Evolutionary conservation across 495 filamentous ascomycete species (phyloP).

Genomic region (Choiromyces venosus): DNA sequence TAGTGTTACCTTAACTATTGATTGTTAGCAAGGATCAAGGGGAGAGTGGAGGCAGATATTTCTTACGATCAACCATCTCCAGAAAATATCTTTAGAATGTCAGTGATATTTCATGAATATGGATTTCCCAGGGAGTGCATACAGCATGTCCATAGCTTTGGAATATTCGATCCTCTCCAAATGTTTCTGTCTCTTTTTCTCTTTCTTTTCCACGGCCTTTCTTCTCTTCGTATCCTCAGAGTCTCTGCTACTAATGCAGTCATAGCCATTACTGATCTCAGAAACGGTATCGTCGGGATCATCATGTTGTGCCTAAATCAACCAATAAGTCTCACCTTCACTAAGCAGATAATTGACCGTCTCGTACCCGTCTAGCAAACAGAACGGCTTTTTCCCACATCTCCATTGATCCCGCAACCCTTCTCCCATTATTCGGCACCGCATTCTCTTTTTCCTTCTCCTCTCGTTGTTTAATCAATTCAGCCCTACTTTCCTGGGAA

Average conservation of each 20-base stretch:
- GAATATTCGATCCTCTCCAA: constrained; percentile 53
- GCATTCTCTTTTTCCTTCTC: background rate
- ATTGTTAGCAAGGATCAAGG: constrained; percentile 12
- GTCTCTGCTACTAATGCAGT: constrained; percentile 41
- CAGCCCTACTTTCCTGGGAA: constrained; percentile 32
- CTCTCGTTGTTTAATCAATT: constrained; percentile 1
- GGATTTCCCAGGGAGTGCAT: background rate
- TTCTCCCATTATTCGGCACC: constrained; percentile 8
- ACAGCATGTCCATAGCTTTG: constrained; percentile 73
- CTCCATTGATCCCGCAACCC: constrained; percentile 50
- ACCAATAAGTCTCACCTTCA: constrained; percentile 17
- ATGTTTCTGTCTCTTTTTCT: constrained; percentile 46
- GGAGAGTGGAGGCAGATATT: background rate
- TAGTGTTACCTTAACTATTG: constrained; percentile 33
- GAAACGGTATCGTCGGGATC: constrained; percentile 27
- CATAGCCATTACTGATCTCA: constrained; percentile 39
- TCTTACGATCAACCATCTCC: constrained; percentile 74
- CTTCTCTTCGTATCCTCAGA: constrained; percentile 34
- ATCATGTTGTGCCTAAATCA: constrained; percentile 41
- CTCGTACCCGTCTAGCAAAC: constrained; percentile 64
- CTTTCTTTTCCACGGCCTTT: constrained; percentile 43
- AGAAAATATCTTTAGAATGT: constrained; percentile 61
- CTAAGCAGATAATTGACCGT: constrained; percentile 51
- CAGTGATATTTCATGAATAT: constrained; percentile 6
- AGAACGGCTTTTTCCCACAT: constrained; percentile 70